Conservation (phyloP, 257 asterid species). For the Apocynum venetum region DNA sequence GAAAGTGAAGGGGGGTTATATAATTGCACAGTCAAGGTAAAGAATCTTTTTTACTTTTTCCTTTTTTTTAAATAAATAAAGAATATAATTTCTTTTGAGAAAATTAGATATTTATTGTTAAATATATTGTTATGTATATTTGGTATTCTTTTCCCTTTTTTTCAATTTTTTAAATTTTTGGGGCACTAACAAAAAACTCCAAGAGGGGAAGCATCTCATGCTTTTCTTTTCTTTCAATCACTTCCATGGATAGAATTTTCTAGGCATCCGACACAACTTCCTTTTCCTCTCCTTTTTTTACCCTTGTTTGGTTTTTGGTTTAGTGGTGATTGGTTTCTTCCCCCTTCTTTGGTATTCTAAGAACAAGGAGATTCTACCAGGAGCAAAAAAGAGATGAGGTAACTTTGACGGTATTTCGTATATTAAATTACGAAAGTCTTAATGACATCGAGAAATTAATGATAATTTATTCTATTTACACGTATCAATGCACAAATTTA, state of each 20-base stretch:
- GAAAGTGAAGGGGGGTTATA: conserved; percentile 15
- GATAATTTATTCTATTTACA: too few species aligned
- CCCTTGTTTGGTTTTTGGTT: too few species aligned
- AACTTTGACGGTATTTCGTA: too few species aligned
- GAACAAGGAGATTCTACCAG: too few species aligned
- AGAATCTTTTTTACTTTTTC: background rate
- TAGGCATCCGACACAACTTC: background rate
- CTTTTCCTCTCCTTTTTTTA: background rate
- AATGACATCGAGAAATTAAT: too few species aligned
- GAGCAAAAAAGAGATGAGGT: too few species aligned
- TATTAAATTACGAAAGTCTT: too few species aligned
- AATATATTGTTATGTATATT: background rate
- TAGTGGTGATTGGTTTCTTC: background rate
- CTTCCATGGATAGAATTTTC: conserved; percentile 3
- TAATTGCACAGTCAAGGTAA: conserved; percentile 10
- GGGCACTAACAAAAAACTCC: background rate
- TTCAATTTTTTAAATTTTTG: too few species aligned
- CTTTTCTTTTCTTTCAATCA: conserved; percentile 13
- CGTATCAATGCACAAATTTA: too few species aligned
- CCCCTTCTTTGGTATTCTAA: too few species aligned
- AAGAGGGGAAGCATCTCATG: conserved; percentile 13
- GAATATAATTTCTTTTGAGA: too few species aligned
- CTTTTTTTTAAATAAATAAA: background rate
- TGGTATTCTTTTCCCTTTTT: background rate
- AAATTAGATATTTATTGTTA: background rate